Evolutionary conservation across 208 protist genomes (phyloP).

Genomic region (Giardia duodenalis): DNA sequence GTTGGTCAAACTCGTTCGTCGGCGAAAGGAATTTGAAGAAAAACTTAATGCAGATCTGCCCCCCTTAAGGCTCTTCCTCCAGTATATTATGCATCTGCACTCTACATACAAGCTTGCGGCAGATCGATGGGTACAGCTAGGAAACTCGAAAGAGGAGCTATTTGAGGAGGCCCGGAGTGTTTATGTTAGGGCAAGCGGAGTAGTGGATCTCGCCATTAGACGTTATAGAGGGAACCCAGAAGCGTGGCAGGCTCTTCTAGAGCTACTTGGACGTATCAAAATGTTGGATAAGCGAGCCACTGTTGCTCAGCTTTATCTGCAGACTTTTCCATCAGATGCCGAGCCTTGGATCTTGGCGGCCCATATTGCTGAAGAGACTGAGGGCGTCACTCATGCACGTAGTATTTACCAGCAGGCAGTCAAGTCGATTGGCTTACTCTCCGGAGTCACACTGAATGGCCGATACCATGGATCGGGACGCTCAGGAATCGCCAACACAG

Average conservation of each 20-base stretch:
- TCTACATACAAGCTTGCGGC: neutral
- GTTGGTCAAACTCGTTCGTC: neutral
- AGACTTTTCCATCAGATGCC: neutral
- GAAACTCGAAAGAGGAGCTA: neutral
- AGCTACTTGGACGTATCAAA: neutral
- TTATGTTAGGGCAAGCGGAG: neutral
- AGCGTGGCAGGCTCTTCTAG: neutral
- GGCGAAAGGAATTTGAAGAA: neutral
- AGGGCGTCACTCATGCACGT: neutral
- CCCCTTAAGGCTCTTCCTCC: neutral
- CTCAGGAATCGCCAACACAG: neutral
- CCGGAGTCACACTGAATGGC: too few species aligned
- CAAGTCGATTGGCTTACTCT: too few species aligned
- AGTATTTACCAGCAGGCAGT: neutral
- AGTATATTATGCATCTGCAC: neutral
- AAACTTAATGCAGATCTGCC: neutral
- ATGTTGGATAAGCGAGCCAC: neutral
- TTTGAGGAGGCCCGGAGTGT: neutral
- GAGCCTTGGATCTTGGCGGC: neutral
- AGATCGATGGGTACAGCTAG: neutral
- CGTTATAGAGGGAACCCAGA: neutral
- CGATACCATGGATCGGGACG: too few species aligned
- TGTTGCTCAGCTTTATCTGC: neutral
- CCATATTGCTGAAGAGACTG: neutral
- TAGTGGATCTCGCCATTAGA: neutral